phyloP scores from a whole-genome alignment of 129 eudicot genomes.

The Saussurea involucrata region DNA sequence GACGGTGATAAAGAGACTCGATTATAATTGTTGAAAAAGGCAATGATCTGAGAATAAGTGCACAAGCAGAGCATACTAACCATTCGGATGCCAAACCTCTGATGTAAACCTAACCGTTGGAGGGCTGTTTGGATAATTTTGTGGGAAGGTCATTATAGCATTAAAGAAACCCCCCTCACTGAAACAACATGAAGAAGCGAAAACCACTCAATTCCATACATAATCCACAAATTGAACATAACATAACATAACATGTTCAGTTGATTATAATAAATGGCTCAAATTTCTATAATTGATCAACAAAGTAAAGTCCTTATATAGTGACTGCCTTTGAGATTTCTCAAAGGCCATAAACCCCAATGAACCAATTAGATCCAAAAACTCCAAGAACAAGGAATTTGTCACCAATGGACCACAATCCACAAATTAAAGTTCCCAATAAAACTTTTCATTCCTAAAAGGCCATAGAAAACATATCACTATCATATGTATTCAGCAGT shows the following conservation, averaged over 20 bases:
- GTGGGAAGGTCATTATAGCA: constrained; percentile 66
- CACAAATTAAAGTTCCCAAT: neutral
- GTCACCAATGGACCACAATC: neutral
- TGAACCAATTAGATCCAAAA: neutral
- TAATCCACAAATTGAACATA: neutral
- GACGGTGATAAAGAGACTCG: no score
- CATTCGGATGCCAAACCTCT: constrained; percentile 76
- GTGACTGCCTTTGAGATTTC: neutral
- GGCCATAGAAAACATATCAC: neutral
- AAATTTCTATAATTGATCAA: neutral
- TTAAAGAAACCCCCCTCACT: constrained; percentile 64
- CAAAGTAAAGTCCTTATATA: neutral
- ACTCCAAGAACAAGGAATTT: neutral
- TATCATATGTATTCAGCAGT: neutral
- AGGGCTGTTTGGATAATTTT: constrained; percentile 59
- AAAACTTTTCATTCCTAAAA: neutral
- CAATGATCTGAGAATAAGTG: neutral
- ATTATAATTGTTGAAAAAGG: neutral
- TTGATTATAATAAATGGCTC: neutral
- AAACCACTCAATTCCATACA: neutral
- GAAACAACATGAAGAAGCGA: constrained; percentile 20
- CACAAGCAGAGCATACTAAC: constrained; percentile 24
- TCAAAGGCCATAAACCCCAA: neutral
- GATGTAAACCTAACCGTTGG: constrained; percentile 61
- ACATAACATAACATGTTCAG: neutral